Conservation (phyloP, 2,329 filamentous ascomycete genomes). For the Penicillium hordei region DNA sequence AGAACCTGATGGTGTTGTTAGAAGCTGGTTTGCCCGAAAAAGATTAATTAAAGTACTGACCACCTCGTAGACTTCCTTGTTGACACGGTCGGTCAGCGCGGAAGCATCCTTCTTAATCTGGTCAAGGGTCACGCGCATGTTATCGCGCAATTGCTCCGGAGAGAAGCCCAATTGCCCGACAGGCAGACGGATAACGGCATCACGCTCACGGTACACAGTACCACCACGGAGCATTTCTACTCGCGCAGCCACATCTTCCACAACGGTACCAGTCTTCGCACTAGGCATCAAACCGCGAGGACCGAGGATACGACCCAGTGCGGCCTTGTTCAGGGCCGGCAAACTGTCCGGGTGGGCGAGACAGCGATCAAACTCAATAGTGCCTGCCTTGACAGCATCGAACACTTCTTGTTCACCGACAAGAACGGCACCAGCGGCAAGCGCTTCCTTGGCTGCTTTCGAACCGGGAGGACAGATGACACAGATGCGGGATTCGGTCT, state of each 20-base stretch:
- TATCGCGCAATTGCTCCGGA: slow-evolving; percentile 79
- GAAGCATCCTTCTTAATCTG: slow-evolving; percentile 76
- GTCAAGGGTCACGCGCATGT: slow-evolving; percentile 74
- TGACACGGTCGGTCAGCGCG: slow-evolving; percentile 61
- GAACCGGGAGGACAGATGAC: slow-evolving; percentile 87
- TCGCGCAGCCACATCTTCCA: slow-evolving; percentile 70
- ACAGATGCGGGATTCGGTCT: slow-evolving; percentile 82
- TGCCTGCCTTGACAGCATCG: slow-evolving; percentile 70
- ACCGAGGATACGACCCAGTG: slow-evolving; percentile 76
- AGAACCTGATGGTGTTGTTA: slow-evolving; percentile 58
- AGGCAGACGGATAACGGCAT: slow-evolving; percentile 83
- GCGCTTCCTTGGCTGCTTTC: slow-evolving; percentile 70
- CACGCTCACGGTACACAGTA: slow-evolving; percentile 80
- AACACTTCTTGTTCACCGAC: slow-evolving; percentile 88
- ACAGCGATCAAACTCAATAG: slow-evolving; percentile 83
- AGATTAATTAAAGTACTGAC: slow-evolving; percentile 42
- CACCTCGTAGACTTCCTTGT: slow-evolving; percentile 72
- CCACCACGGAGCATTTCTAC: slow-evolving; percentile 82
- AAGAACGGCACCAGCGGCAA: slow-evolving; percentile 72
- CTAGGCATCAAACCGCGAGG: slow-evolving; percentile 92
- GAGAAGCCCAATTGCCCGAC: slow-evolving; percentile 88
- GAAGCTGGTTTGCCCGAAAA: not conserved
- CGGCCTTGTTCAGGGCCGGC: slow-evolving; percentile 75
- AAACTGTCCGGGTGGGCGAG: slow-evolving; percentile 81
- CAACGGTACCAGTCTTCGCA: slow-evolving; percentile 82